phyloP scores from a whole-genome alignment of 352 stramenopile genomes.

The Globisporangium okanoganense region DNA sequence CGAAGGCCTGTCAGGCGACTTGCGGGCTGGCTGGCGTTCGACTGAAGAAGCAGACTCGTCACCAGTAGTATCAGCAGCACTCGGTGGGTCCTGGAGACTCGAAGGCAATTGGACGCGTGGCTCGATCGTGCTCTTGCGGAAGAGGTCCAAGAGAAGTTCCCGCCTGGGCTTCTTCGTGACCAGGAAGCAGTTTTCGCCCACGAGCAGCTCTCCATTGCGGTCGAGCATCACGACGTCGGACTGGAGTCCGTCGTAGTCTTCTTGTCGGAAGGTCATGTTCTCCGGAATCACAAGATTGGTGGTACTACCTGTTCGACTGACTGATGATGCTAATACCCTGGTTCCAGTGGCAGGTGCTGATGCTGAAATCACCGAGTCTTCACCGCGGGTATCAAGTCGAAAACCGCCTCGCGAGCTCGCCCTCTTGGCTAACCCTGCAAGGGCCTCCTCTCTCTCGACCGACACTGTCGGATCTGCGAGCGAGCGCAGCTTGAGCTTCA shows the following conservation, averaged over 20 bases:
- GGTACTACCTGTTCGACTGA: not conserved
- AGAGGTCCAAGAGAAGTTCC: slow-evolving; percentile 39
- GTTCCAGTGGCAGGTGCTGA: not conserved
- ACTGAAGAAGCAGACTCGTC: not conserved
- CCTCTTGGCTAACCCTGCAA: not conserved
- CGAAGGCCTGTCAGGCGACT: not conserved
- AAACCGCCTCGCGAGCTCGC: slow-evolving; percentile 10
- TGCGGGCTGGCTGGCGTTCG: not conserved
- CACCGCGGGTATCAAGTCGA: slow-evolving; percentile 5
- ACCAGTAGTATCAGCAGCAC: not conserved
- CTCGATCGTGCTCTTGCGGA: slow-evolving; percentile 28
- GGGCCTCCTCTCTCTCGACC: slow-evolving; percentile 39
- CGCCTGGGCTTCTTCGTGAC: slow-evolving; percentile 32
- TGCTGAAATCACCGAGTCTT: not conserved
- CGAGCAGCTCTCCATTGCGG: slow-evolving; percentile 35
- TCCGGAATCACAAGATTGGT: not conserved
- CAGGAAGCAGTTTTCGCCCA: slow-evolving; percentile 53
- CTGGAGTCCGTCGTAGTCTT: slow-evolving; percentile 50
- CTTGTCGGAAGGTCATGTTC: slow-evolving; percentile 36
- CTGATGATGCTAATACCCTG: not conserved
- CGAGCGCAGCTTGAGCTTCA: slow-evolving; percentile 47
- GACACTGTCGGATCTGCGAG: slow-evolving; percentile 45
- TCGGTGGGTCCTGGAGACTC: not conserved
- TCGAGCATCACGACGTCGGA: slow-evolving; percentile 44
- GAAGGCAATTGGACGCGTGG: slow-evolving; percentile 35